These are phyloP conservation scores for Amanita thiersii DNA, from an alignment of 768 basidiomycete species.

Conservation along the genomic window DNA sequence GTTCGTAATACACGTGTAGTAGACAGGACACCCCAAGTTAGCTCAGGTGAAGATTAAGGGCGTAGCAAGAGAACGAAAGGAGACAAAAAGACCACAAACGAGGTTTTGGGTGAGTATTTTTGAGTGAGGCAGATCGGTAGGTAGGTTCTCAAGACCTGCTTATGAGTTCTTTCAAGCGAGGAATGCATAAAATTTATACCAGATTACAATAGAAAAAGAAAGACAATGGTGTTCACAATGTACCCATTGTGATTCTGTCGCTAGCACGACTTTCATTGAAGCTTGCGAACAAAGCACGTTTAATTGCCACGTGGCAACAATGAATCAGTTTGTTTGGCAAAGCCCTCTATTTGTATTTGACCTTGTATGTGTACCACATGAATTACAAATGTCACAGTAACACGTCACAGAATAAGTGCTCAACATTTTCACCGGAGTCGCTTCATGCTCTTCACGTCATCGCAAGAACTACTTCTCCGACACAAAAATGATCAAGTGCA, in stretches of 20 bases:
- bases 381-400: too few species aligned
- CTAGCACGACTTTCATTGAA: not conserved
- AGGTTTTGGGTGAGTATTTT: not conserved
- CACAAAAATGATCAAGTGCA: too few species aligned
- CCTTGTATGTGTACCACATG: not conserved
- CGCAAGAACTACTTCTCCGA: too few species aligned
- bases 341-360: not conserved
- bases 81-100: not conserved
- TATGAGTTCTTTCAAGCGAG: too few species aligned
- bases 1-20: not conserved
- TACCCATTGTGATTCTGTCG: not conserved
- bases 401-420: too few species aligned
- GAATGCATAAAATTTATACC: too few species aligned
- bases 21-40: not conserved
- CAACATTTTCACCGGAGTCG: too few species aligned
- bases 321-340: not conserved
- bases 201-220: constrained; percentile 4
- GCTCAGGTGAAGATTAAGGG: constrained; percentile 3
- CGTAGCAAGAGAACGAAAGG: constrained; percentile 6
- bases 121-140: not conserved
- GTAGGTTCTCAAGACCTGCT: not conserved
- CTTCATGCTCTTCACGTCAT: too few species aligned
- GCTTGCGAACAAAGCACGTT: constrained; percentile 7
- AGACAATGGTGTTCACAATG: constrained; percentile 5
- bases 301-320: constrained; percentile 7